Evolutionary conservation across 2,329 filamentous ascomycete species (phyloP).

Genomic region (Microsporum audouinii): DNA sequence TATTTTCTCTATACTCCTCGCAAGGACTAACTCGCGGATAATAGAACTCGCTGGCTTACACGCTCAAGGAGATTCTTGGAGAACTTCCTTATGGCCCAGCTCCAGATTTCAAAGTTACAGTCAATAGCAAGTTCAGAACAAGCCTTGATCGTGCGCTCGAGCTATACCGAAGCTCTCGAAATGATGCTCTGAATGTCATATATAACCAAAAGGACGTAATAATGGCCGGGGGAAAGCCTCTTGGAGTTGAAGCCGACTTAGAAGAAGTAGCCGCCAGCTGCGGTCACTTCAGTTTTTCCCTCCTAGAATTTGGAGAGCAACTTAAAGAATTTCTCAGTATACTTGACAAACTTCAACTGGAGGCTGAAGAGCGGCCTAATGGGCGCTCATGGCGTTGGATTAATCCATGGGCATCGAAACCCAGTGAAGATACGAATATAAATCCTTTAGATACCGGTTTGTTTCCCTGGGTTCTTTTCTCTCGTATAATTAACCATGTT

Average conservation of each 20-base stretch:
- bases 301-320: slow-evolving; percentile 84
- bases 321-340: slow-evolving; percentile 72
- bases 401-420: slow-evolving; percentile 56
- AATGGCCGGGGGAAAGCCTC: slow-evolving; percentile 46
- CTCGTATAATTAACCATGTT: not conserved
- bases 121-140: slow-evolving; percentile 68
- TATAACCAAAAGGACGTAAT: slow-evolving; percentile 70
- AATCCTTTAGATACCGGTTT: not conserved
- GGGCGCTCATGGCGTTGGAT: slow-evolving; percentile 75
- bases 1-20: slow-evolving; percentile 3
- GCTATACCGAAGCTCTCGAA: slow-evolving; percentile 65
- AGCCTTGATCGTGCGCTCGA: slow-evolving; percentile 71
- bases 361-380: slow-evolving; percentile 50
- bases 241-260: slow-evolving; percentile 78
- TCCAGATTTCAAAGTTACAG: slow-evolving; percentile 55
- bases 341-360: slow-evolving; percentile 67
- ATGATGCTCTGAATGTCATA: slow-evolving; percentile 62
- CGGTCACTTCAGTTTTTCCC: slow-evolving; percentile 86
- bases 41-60: slow-evolving; percentile 80
- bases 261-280: slow-evolving; percentile 97
- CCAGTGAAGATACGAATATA: not conserved
- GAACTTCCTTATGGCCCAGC: slow-evolving; percentile 69
- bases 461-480: not conserved
- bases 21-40: not conserved
- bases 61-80: slow-evolving; percentile 74